Evolutionary conservation across 805 yeast species (phyloP), one percentile per base, ranked within the genome.

Genomic region (Suhomyces faveliae): DNA sequence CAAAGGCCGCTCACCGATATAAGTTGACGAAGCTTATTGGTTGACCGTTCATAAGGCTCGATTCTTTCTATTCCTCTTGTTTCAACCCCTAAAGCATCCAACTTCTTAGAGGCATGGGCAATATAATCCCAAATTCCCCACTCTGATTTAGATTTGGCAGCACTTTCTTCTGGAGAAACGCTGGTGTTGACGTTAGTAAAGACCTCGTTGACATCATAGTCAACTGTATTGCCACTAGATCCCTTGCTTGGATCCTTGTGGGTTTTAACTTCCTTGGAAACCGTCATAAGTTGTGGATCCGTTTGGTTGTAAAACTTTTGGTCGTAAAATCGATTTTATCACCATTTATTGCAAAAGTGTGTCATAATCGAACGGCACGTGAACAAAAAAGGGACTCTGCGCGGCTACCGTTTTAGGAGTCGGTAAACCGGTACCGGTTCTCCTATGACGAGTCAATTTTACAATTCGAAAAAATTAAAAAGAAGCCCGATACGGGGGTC

Each of bases 41-140:
- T 48, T n/a, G 85, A 75, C 49, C 91, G 67, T 42, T 85, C 87
- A 51, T 82, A 73, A 0, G 94, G 87, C 35, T 77, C 68, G 25
- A 86, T 80, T 50, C 96, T 73, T 52, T 87, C 90, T 42, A 89
- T 84, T 46, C 96, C 96, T 51, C 90, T 74, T 3, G 83, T 69
- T 63, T 89, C 97, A 3, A 87, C 87, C 2, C 83, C 83, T 17
- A 71, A 59, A 0, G 81, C 66, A 58, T 50, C 91, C 79, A 51
- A 76, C 35, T 59, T 56, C 23, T 42, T 44, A 11, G 56, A 53
- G 3, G 47, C 48, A 20, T 21, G 11, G 8, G 47, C 40, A 10
- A 49, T 24, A 29, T 29, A 19, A 13, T 23, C 17, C 44, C 44
- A 42, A n/a, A 42, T n/a, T 10, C 15, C 21, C 44, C 44, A 42